phyloP scores from a whole-genome alignment of 2,329 filamentous ascomycete genomes.

The Albophoma yamanashiensis region DNA sequence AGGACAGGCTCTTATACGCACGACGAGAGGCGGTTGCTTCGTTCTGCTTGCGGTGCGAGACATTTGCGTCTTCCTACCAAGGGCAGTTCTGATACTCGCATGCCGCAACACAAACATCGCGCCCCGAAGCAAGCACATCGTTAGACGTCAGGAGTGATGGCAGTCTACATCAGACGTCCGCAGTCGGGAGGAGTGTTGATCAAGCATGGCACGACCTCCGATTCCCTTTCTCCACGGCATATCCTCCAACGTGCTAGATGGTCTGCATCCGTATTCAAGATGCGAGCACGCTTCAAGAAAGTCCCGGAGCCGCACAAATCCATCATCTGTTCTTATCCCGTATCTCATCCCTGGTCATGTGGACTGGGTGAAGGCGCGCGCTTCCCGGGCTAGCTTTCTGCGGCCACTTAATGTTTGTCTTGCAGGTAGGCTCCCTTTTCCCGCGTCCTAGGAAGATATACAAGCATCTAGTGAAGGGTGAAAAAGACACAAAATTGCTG shows the following conservation, averaged over 20 bases:
- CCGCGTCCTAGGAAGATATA: background rate
- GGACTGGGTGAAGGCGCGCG: background rate
- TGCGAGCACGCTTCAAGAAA: background rate
- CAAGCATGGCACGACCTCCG: background rate
- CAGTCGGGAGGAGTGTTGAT: background rate
- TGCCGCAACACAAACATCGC: background rate
- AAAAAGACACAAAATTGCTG: background rate
- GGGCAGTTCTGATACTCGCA: background rate
- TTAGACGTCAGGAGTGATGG: background rate
- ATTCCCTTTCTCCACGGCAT: background rate
- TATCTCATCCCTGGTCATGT: background rate
- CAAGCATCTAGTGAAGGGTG: background rate
- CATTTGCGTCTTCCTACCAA: background rate
- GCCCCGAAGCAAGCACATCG: background rate
- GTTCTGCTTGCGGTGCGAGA: background rate
- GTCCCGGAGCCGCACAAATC: background rate
- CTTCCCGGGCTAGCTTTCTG: background rate
- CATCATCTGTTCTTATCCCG: background rate
- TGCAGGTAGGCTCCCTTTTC: background rate
- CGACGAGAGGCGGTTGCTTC: background rate
- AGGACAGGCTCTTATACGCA: background rate
- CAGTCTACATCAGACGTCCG: background rate
- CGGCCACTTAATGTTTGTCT: background rate
- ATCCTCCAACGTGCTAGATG: background rate
- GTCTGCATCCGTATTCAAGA: background rate